Percentiles rank a stretch among this genome's conserved stretches.
Conservation (phyloP, 495 filamentous ascomycete species). For the Delitschia confertaspora region DNA sequence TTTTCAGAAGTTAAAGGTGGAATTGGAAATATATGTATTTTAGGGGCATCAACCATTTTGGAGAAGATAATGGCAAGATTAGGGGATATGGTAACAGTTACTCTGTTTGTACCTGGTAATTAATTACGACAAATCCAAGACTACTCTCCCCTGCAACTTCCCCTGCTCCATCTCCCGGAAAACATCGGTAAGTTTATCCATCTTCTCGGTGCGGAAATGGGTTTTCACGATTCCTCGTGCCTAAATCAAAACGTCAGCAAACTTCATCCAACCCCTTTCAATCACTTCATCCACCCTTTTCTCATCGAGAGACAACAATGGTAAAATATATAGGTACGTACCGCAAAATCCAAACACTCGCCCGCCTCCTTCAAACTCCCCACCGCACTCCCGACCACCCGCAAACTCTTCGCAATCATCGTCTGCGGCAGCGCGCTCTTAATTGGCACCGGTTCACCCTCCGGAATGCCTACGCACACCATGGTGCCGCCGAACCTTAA, state of each 20-base stretch:
- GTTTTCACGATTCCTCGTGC: constrained; percentile 27
- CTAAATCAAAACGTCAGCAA: not conserved
- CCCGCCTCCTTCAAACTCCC: constrained; percentile 58
- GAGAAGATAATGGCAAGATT: no score
- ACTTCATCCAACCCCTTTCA: not conserved
- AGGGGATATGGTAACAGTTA: no score
- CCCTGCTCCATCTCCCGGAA: constrained; percentile 30
- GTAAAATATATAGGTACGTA: constrained; percentile 27
- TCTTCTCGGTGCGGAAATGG: constrained; percentile 24
- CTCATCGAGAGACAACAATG: not conserved
- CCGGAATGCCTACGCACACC: constrained; percentile 62
- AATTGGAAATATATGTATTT: no score
- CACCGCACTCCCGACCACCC: constrained; percentile 54
- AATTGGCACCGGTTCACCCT: constrained; percentile 51
- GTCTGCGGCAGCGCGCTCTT: constrained; percentile 43
- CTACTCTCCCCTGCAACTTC: constrained; percentile 34
- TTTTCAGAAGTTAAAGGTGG: no score
- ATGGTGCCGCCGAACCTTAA: constrained; percentile 55
- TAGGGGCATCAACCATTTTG: no score
- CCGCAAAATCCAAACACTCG: constrained; percentile 56
- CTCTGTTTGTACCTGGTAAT: no score
- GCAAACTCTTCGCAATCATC: constrained; percentile 46
- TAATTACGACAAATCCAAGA: constrained; percentile 30
- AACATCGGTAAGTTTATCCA: constrained; percentile 25
- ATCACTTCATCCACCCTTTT: not conserved